Evolutionary conservation across 768 basidiomycete genomes (phyloP).

Genomic region (Tephrocybe rancida): DNA sequence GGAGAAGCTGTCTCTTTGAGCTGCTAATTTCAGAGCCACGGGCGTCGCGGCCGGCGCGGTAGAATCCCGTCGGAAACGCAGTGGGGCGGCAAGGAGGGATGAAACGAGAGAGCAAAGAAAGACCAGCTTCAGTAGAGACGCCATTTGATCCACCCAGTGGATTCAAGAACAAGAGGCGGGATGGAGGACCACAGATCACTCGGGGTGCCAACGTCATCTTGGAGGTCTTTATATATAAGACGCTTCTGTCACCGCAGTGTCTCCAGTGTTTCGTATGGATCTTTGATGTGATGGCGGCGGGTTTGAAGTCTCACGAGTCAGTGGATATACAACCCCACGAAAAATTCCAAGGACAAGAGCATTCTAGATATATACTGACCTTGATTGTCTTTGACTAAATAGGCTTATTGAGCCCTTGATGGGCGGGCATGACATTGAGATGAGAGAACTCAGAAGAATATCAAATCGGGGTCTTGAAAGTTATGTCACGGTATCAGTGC

Average conservation of each 20-base stretch:
- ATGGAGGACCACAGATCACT: conserved; percentile 22
- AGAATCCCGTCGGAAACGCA: conserved; percentile 12
- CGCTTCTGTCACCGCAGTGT: not conserved
- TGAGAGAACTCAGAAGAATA: too few species aligned
- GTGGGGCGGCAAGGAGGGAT: conserved; percentile 13
- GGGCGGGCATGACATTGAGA: too few species aligned
- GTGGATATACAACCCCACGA: too few species aligned
- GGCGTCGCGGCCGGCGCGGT: conserved; percentile 3
- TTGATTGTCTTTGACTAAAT: too few species aligned
- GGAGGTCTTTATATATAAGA: not conserved
- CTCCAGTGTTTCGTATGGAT: not conserved
- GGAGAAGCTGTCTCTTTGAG: conserved; percentile 19
- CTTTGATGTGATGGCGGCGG: conserved; percentile 11
- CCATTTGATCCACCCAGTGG: conserved; percentile 23
- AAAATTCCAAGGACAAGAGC: too few species aligned
- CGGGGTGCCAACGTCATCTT: conserved; percentile 7
- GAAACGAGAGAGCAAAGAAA: conserved; percentile 11
- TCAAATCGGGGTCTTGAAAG: too few species aligned
- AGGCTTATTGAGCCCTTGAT: too few species aligned
- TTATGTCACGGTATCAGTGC: too few species aligned
- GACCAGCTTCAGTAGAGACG: conserved; percentile 19
- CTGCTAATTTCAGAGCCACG: conserved; percentile 10
- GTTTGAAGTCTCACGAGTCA: too few species aligned
- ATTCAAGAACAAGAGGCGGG: conserved; percentile 2
- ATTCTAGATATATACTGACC: too few species aligned